A percentile compares a stretch with the other conserved stretches of the same genome.
Evolutionary conservation across 306 rosid species (phyloP).

Genomic region (Pterocarpus macrocarpus): DNA sequence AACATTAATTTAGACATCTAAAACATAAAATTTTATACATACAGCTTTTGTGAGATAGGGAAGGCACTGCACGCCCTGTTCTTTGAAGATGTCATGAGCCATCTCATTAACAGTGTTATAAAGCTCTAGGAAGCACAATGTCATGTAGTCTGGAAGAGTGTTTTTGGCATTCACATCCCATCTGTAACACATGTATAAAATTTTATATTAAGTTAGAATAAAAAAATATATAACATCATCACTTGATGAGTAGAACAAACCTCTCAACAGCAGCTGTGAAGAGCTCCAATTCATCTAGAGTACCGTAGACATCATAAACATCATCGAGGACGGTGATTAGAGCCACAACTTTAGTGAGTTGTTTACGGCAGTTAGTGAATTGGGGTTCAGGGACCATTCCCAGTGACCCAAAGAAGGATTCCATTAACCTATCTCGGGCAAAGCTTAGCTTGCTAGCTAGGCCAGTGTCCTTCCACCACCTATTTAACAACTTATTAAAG

Average conservation of each 20-base stretch:
- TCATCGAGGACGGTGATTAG: constrained; percentile 46
- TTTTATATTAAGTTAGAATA: too few species aligned
- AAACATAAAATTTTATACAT: not conserved
- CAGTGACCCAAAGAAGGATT: constrained; percentile 42
- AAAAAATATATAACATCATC: too few species aligned
- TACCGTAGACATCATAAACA: constrained; percentile 39
- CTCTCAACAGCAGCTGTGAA: constrained; percentile 56
- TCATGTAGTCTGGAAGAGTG: constrained; percentile 55
- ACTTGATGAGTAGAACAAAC: constrained; percentile 18
- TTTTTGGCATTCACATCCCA: constrained; percentile 52
- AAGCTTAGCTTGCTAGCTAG: constrained; percentile 49
- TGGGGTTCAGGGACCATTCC: constrained; percentile 52
- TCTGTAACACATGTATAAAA: constrained; percentile 23
- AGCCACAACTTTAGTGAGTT: constrained; percentile 39
- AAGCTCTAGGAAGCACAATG: constrained; percentile 57
- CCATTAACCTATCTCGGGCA: constrained; percentile 52
- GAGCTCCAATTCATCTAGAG: constrained; percentile 40
- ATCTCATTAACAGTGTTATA: constrained; percentile 55
- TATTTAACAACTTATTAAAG: not conserved
- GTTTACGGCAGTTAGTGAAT: constrained; percentile 32
- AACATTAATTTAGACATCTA: not conserved
- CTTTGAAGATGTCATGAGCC: constrained; percentile 47
- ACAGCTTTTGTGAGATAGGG: constrained; percentile 56
- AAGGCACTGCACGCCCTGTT: constrained; percentile 43
- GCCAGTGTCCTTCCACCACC: constrained; percentile 60